Evolutionary conservation across 306 rosid species (phyloP), one percentile per base, ranked within the genome.

Genomic region (Citrullus mucosospermus): DNA sequence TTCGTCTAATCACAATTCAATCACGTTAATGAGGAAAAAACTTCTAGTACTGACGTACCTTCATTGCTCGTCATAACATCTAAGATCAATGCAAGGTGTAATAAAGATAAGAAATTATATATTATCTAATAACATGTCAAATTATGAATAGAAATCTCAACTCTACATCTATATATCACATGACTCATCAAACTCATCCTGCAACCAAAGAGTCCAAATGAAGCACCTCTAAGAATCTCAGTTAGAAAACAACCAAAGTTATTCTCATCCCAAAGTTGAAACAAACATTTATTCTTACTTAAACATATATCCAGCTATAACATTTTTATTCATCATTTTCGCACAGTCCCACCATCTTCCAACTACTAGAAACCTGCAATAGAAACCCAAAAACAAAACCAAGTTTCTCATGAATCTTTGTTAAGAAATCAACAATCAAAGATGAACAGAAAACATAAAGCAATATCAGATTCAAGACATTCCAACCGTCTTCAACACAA

Each of bases 241-340:
- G 20, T 8, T n/a, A 6, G 18, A 28, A 61, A 61, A 62, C 39
- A 61, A 62, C 39, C 39, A 65, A 17, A 36, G 43, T 65, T 8
- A 8, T 65, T 65, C 14, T 36, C 25, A 16, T 63, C 14, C 48
- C 18, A 68, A 68, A 68, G 54, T 68, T 6, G 44, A 34, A 68
- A 41, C 17, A 41, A 68, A 41, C 75, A 41, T 41, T 41, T 41
- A 68, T 67, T 68, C 39, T 17, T 8, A 16, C 13, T 17, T 4
- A 17, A 66, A 38, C 51, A 66, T 38, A 66, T 38, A 16, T 38
- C 72, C 72, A 38, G 18, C 51, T 12, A 18, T 38, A 6, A 28
- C 54, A 62, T 62, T 25, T n/a, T 68, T 68, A 68, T 68, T 68
- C 53, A 68, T 41, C 53, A 68, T 68, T 54, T 68, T 68, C 75